Percentiles rank a stretch among this genome's conserved stretches.
Conservation (phyloP, 1,284 basidiomycete genomes). For the Microbotryum intermedium region DNA sequence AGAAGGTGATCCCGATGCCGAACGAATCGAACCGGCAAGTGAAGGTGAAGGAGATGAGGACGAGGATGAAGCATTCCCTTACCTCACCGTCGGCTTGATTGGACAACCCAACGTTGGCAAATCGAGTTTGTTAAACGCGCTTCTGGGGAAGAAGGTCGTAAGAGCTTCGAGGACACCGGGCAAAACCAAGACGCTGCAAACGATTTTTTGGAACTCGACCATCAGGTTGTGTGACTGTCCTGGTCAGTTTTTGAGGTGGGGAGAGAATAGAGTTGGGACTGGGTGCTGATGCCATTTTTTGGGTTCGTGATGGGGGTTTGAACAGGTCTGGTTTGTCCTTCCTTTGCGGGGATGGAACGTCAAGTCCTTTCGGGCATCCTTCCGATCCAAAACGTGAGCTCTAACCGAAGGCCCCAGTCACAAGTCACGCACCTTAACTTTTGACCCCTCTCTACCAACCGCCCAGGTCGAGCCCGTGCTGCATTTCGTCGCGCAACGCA, state of each 20-base stretch:
- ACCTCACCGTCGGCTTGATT: constrained; percentile 71
- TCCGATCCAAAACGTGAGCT: constrained; percentile 77
- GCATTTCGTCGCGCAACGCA: constrained; percentile 52
- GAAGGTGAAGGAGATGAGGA: not conserved
- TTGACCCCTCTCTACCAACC: not conserved
- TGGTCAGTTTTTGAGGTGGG: constrained; percentile 44
- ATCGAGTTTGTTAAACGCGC: constrained; percentile 77
- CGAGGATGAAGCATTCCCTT: constrained; percentile 32
- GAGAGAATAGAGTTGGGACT: constrained; percentile 46
- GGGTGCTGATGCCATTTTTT: constrained; percentile 6
- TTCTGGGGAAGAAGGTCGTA: constrained; percentile 73
- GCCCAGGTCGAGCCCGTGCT: constrained; percentile 30
- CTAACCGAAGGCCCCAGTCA: constrained; percentile 60
- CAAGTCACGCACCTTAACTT: too few relatives aligned
- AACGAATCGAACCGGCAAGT: constrained; percentile 3
- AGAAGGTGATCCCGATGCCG: not conserved
- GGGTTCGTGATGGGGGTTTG: too few relatives aligned
- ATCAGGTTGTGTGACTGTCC: constrained; percentile 78
- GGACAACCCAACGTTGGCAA: constrained; percentile 94
- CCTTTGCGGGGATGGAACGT: constrained; percentile 30
- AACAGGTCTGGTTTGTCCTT: constrained; percentile 36
- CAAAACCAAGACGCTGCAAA: constrained; percentile 54
- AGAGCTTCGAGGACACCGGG: constrained; percentile 82
- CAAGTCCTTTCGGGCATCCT: constrained; percentile 68
- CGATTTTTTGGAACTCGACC: constrained; percentile 72